Percentiles rank a stretch among this genome's conserved stretches.
Conservation (phyloP, 2,329 filamentous ascomycete species). For the Apiospora aurea region DNA sequence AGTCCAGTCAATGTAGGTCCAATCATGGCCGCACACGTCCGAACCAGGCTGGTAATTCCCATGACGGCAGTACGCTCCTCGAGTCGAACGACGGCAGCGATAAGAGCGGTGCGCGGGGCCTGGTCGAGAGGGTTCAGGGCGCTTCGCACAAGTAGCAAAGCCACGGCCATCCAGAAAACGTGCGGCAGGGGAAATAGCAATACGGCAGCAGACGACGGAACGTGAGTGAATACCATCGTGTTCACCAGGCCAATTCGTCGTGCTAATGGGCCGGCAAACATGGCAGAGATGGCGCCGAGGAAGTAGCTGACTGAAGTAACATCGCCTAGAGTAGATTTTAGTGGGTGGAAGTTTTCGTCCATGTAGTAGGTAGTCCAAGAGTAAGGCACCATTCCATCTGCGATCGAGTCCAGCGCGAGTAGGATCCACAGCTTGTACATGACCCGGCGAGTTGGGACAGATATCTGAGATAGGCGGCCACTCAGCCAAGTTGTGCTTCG, state of each 20-base stretch:
- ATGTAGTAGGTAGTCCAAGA: conserved; percentile 67
- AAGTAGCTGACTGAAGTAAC: conserved; percentile 63
- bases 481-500: conserved; percentile 34
- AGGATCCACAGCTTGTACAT: conserved; percentile 70
- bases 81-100: conserved; percentile 69
- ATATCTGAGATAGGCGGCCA: conserved; percentile 61
- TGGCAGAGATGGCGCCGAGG: conserved; percentile 57
- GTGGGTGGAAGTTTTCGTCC: conserved; percentile 53
- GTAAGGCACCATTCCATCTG: conserved; percentile 72
- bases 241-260: conserved; percentile 68
- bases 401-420: conserved; percentile 45
- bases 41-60: conserved; percentile 73
- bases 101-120: conserved; percentile 73
- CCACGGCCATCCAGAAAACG: conserved; percentile 59
- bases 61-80: conserved; percentile 75
- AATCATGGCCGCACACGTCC: conserved; percentile 67
- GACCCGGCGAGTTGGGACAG: conserved; percentile 48
- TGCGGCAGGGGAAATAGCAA: conserved; percentile 66
- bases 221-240: conserved; percentile 78
- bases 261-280: conserved; percentile 61
- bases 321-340: conserved; percentile 58
- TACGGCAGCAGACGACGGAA: conserved; percentile 72
- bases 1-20: conserved; percentile 72
- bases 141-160: conserved; percentile 67
- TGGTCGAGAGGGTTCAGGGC: conserved; percentile 73